A percentile compares a stretch with the other conserved stretches of the same genome.
These are phyloP conservation scores for Cryptococcus sp. DNA, from an alignment of 1,284 basidiomycete genomes.

Conservation along the genomic window DNA sequence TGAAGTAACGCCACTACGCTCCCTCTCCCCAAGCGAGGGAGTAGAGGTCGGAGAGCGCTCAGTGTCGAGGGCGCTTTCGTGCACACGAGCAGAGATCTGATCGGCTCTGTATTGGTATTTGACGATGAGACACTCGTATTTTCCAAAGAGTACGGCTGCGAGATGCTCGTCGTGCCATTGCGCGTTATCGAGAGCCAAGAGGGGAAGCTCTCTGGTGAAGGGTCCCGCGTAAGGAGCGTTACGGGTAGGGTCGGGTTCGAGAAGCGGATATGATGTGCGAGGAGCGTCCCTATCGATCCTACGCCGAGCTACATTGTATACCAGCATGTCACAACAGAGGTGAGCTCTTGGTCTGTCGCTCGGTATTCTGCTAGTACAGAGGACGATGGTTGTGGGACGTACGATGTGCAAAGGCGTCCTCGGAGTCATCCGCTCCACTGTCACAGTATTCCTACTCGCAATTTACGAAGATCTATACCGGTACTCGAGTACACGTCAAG, in stretches of 20 bases:
- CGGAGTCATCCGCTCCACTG: background rate
- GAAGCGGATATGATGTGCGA: constrained; percentile 74
- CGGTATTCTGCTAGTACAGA: background rate
- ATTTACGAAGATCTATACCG: too few relatives aligned
- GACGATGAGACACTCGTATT: background rate
- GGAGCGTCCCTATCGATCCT: constrained; percentile 76
- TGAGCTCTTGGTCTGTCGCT: background rate
- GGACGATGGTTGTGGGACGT: background rate
- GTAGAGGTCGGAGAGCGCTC: constrained; percentile 62
- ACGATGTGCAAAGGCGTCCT: background rate
- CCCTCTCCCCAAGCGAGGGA: constrained; percentile 64
- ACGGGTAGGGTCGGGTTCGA: constrained; percentile 60
- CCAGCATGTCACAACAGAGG: background rate
- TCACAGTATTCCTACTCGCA: too few relatives aligned
- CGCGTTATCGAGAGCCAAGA: constrained; percentile 15
- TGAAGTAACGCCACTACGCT: constrained; percentile 88
- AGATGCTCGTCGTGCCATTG: constrained; percentile 8
- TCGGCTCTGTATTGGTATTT: constrained; percentile 32
- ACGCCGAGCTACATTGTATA: constrained; percentile 59
- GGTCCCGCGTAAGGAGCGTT: constrained; percentile 65
- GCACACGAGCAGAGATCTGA: constrained; percentile 76
- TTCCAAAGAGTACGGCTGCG: constrained; percentile 28
- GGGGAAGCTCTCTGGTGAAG: constrained; percentile 4
- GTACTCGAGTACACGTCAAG: too few relatives aligned
- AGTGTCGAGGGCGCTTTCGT: constrained; percentile 74